Evolutionary conservation across 1,139 yeast genomes (phyloP), one percentile per base, ranked within the genome.

Genomic region (Nadsonia starkeyi-henricii): DNA sequence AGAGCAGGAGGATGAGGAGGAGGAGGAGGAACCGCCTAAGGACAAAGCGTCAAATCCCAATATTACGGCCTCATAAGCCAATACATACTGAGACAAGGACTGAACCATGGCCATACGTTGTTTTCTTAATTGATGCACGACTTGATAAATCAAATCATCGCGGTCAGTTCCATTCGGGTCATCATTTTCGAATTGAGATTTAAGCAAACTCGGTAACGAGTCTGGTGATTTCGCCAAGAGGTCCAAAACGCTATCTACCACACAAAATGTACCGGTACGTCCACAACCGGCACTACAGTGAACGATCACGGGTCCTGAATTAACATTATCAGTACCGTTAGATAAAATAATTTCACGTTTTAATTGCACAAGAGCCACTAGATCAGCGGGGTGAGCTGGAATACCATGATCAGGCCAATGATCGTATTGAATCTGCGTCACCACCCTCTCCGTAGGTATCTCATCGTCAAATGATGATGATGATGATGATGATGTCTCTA

Each of bases 281-380:
- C 96, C 96, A 64, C 95, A 85, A 0, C 96, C 96, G 0, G 96
- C 95, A 3, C 89, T 80, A 62, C 96, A 85, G 62, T 86, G 95
- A 9, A 85, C 85, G 28, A 84, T 64, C 1, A 84, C 81, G 0
- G 63, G 52, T 9, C 19, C 28, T 28, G 45, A 47, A 13, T 45
- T 37, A 13, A 19, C 19, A 18, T 26, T 30, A 1, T 13, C 4
- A 9, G 20, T 17, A 33, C 17, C 57, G 53, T 4, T 47, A 46
- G 47, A 66, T 20, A 20, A 30, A n/a, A n/a, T n/a, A 63, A 30
- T 59, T 55, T 26, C 58, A 58, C 49, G 51, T 52, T 20, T 55
- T 47, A 46, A 19, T 26, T 46, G 30, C 42, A 46, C 41, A 3
- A 46, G 43, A 4, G 41, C 18, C 18, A 46, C 15, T 21, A 46